Evolutionary conservation across 192 early-diverging fungal genomes (phyloP).

Genomic region (Linnemannia elongata): DNA sequence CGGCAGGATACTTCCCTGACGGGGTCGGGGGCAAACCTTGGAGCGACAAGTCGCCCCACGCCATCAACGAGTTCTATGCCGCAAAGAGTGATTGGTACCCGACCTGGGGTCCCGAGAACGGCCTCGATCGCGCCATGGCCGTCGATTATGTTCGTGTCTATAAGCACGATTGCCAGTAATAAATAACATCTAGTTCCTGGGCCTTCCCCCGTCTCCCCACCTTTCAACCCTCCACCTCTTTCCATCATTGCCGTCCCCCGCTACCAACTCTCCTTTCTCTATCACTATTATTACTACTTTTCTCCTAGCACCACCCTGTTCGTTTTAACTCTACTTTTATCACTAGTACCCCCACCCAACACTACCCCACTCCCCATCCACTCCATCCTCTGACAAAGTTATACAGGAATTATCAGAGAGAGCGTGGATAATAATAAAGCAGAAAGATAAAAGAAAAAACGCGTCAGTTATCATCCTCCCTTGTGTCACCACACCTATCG

Average conservation of each 20-base stretch:
- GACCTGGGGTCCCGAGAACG: constrained; percentile 64
- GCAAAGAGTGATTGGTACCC: constrained; percentile 63
- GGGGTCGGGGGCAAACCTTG: constrained; percentile 65
- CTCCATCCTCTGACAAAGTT: neutral
- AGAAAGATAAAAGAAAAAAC: neutral
- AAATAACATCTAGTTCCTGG: neutral
- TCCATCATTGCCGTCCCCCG: neutral
- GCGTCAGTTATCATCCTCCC: too few relatives aligned
- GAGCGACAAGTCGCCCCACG: constrained; percentile 61
- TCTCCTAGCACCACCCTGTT: too few relatives aligned
- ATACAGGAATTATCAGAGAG: neutral
- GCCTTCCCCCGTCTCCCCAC: neutral
- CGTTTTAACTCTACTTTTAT: too few relatives aligned
- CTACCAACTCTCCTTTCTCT: neutral
- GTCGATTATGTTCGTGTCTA: constrained; percentile 58
- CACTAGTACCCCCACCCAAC: neutral
- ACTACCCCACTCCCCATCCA: neutral
- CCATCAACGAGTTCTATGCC: constrained; percentile 68
- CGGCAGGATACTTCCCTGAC: constrained; percentile 70
- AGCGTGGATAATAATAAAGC: neutral
- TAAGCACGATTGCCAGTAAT: constrained; percentile 25
- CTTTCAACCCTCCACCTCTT: neutral
- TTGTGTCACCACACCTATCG: too few relatives aligned
- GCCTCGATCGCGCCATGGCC: constrained; percentile 58
- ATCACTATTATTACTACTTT: too few relatives aligned